Percentiles rank a stretch among this genome's conserved stretches.
Evolutionary conservation across 2,329 filamentous ascomycete genomes (phyloP).

Genomic region (Trichoderma atroviride): DNA sequence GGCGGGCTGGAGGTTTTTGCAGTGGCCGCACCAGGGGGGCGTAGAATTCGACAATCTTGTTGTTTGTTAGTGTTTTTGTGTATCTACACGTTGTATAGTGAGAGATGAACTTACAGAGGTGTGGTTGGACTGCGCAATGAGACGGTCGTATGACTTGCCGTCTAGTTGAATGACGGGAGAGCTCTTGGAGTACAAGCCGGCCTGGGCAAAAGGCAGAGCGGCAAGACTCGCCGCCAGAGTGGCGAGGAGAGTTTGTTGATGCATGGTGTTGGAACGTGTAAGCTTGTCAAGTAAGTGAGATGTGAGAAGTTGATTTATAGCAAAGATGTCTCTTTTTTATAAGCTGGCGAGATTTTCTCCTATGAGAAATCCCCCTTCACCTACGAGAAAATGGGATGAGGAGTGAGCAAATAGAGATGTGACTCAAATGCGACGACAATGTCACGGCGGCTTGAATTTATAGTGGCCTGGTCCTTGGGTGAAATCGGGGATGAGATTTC

Average conservation of each 20-base stretch:
- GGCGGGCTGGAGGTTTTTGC: conserved; percentile 90
- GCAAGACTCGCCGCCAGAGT: conserved; percentile 61
- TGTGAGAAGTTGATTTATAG: neutral
- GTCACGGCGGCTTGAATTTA: neutral
- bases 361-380: too few relatives aligned
- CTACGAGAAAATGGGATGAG: neutral
- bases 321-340: too few relatives aligned
- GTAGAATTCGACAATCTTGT: conserved; percentile 78
- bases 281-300: neutral
- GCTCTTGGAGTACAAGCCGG: conserved; percentile 80
- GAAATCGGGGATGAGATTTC: neutral
- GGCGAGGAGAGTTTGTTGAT: conserved; percentile 53
- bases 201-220: conserved; percentile 64
- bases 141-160: conserved; percentile 73
- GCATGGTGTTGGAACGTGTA: conserved; percentile 47
- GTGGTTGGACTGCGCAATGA: conserved; percentile 88
- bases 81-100: neutral
- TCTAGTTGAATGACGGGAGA: conserved; percentile 86
- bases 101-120: conserved; percentile 70
- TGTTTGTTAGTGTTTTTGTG: neutral
- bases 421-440: neutral
- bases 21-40: conserved; percentile 98
- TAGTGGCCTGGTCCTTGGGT: neutral
- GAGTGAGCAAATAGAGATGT: neutral
- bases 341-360: too few relatives aligned